These are phyloP conservation scores for Endogone sp. DNA, from an alignment of 192 early-diverging fungal species.

Conservation along the genomic window DNA sequence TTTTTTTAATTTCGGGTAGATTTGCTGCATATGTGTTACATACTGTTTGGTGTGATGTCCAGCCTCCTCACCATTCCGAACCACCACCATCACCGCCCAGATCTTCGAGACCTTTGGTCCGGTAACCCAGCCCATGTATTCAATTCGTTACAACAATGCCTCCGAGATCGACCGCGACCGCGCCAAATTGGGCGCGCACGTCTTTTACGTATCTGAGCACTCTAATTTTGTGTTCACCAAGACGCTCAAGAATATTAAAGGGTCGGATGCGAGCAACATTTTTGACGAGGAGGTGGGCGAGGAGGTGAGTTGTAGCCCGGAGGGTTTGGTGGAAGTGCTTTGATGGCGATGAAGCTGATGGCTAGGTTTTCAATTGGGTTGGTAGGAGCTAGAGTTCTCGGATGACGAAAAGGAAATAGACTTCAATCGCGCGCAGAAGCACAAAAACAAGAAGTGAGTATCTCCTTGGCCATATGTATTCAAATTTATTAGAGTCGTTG, in stretches of 20 bases:
- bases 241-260: constrained; percentile 63
- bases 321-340: not conserved
- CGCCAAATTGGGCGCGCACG: constrained; percentile 37
- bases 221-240: constrained; percentile 64
- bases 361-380: too few relatives aligned
- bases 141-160: constrained; percentile 65
- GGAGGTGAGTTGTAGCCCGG: constrained; percentile 36
- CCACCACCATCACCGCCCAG: constrained; percentile 15
- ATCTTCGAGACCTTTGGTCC: constrained; percentile 95
- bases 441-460: constrained; percentile 34
- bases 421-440: constrained; percentile 44
- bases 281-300: constrained; percentile 90
- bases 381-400: constrained; percentile 83
- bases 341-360: not conserved
- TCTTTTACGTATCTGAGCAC: constrained; percentile 64
- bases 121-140: constrained; percentile 76
- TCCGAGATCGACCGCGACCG: constrained; percentile 52
- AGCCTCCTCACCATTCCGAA: not conserved
- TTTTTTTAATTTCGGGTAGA: too few relatives aligned
- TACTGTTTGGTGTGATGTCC: constrained; percentile 3
- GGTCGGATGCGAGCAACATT: constrained; percentile 88
- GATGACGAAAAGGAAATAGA: constrained; percentile 88
- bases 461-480: too few relatives aligned
- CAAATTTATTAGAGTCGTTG: too few relatives aligned
- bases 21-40: too few relatives aligned